Base-by-base conservation (phyloP, 768 basidiomycete species). In the Cubamyces sp. region DNA sequence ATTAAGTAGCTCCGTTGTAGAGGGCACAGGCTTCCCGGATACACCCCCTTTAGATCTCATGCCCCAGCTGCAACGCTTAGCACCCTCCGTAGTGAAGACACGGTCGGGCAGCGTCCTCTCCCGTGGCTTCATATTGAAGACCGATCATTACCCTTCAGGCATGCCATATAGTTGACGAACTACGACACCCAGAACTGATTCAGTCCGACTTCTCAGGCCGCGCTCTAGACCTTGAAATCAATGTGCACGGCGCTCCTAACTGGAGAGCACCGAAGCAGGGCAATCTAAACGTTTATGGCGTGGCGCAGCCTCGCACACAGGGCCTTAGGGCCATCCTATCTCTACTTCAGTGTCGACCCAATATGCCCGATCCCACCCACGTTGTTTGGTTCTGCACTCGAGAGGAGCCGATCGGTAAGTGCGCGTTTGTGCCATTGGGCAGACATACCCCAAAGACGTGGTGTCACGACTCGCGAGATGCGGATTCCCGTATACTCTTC, bases 311-410 rank as follows among this genome's bases (percentile, higher is more conserved):
- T 14, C 91, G 96, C 2, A 87, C 92, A 0, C 91, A 94, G 66
- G 97, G 96, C 3, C 80, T 99, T 12, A 82, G 92, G 48, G 95
- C 94, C 2, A 92, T 98, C 52, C 77, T 99, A 4, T 93, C 93
- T 21, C 81, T 94, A 12, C 83, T 99, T 6, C 80, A 88, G 39
- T 91, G 90, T 65, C 78, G 88, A 28, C 91, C 91, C 9, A 84
- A 82, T 56, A 82, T 80, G 34, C 69, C 76, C 3, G 80, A 87
- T 63, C 83, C 87, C 12, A 85, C 88, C 2, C 89, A 87, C 68
- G 92, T 92, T 3, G 88, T 96, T 28, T 99, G 95, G 94, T 94
- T 98, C 75, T 97, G 91, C 28, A 97, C 96, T 14, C 83, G 97
- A 67, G 97, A 99, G 75, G 97, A 98, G 71, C 95, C 96, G 4